Evolutionary conservation across 2,329 filamentous ascomycete genomes (phyloP).

Genomic region (Hymenoscyphus fraxineus): DNA sequence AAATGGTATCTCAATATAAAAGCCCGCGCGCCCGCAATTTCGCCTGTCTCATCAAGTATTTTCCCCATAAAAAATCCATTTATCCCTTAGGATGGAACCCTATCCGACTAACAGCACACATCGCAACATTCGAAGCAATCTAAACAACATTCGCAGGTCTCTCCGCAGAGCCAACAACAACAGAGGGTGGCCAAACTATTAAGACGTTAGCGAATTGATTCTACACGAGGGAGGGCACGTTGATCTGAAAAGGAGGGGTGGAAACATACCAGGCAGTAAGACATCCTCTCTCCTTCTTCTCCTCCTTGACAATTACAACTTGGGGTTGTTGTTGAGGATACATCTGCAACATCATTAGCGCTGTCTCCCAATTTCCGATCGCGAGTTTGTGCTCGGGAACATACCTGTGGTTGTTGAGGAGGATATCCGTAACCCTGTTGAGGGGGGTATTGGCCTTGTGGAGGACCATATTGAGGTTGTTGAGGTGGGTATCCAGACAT

Average conservation of each 20-base stretch:
- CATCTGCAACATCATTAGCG: neutral
- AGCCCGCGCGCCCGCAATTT: neutral
- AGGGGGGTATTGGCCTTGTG: slow-evolving; percentile 1
- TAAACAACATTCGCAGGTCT: slow-evolving; percentile 10
- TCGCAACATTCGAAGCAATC: slow-evolving; percentile 8
- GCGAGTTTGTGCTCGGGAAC: neutral
- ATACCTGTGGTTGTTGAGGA: slow-evolving; percentile 8
- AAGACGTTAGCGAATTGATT: neutral
- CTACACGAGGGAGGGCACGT: neutral
- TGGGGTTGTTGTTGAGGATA: slow-evolving; percentile 8
- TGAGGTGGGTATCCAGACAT: slow-evolving; percentile 2
- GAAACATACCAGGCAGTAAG: slow-evolving; percentile 7
- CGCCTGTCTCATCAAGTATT: neutral
- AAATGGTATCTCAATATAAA: neutral
- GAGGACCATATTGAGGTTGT: slow-evolving; percentile 5
- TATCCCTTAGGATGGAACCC: neutral
- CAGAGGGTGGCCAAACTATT: slow-evolving; percentile 8
- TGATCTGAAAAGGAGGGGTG: neutral
- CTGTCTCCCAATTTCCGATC: neutral
- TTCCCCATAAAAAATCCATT: neutral
- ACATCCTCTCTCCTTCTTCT: slow-evolving; percentile 9
- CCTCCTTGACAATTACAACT: slow-evolving; percentile 4
- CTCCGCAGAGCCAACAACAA: slow-evolving; percentile 10
- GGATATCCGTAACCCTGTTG: slow-evolving; percentile 1
- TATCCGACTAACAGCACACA: slow-evolving; percentile 5